phyloP scores from a whole-genome alignment of 352 stramenopile species.

The Pythium dissotocum region DNA sequence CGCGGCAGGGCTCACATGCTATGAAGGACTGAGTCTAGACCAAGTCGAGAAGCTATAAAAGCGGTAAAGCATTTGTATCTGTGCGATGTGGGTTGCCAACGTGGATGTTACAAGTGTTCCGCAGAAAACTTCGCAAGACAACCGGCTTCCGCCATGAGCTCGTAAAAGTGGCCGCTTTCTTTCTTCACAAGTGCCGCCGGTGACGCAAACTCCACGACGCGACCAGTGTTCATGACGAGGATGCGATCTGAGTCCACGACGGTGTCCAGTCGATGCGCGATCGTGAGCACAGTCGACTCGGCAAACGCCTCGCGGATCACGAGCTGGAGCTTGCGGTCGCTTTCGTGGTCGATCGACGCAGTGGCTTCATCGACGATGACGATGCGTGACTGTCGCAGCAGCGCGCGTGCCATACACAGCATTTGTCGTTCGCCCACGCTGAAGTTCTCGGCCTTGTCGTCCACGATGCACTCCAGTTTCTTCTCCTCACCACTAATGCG shows the following conservation, averaged over 20 bases:
- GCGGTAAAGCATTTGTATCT: neutral
- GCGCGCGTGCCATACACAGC: slow-evolving; percentile 89
- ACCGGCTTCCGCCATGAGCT: neutral
- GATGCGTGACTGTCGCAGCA: slow-evolving; percentile 82
- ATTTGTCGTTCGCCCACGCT: slow-evolving; percentile 92
- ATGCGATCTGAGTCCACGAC: slow-evolving; percentile 3
- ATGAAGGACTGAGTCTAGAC: slow-evolving; percentile 88
- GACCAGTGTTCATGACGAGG: neutral
- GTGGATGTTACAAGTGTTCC: neutral
- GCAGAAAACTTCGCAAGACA: neutral
- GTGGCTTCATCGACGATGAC: slow-evolving; percentile 95
- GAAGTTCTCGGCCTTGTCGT: slow-evolving; percentile 90
- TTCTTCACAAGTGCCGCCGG: neutral
- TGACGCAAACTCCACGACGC: neutral
- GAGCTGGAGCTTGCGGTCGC: slow-evolving; percentile 59
- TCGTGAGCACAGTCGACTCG: slow-evolving; percentile 88
- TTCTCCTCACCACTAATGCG: slow-evolving; percentile 3
- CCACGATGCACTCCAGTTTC: slow-evolving; percentile 15
- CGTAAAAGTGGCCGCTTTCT: neutral
- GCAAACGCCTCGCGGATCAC: slow-evolving; percentile 87
- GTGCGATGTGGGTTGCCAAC: neutral
- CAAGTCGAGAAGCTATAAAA: slow-evolving; percentile 47
- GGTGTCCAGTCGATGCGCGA: slow-evolving; percentile 1
- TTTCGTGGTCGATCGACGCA: slow-evolving; percentile 55
- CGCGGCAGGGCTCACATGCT: slow-evolving; percentile 90